Percentiles rank a stretch among this genome's conserved stretches.
Conservation (phyloP, 805 yeast species). For the Candida krabiensis region DNA sequence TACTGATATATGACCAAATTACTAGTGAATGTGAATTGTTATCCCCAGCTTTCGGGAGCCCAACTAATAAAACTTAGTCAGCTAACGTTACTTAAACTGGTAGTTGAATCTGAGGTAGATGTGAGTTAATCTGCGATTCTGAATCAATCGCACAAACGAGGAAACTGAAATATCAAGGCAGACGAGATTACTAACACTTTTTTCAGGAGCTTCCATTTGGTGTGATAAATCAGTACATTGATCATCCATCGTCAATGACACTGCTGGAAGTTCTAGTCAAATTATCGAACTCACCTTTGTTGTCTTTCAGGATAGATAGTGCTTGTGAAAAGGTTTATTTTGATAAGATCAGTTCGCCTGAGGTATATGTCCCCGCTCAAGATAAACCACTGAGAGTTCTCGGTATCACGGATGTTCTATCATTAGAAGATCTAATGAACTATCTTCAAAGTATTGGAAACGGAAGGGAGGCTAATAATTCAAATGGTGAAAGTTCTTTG, state of each 20-base stretch:
- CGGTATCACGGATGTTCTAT: neutral
- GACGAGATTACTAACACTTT: no score
- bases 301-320: slow-evolving; percentile 21
- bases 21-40: no score
- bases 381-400: slow-evolving; percentile 16
- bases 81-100: no score
- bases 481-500: no score
- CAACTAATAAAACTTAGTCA: no score
- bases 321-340: slow-evolving; percentile 5
- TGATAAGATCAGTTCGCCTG: slow-evolving; percentile 14
- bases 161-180: neutral
- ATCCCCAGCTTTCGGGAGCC: no score
- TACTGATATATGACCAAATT: no score
- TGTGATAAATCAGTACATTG: neutral
- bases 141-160: no score
- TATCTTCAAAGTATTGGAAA: neutral
- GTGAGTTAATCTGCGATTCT: no score
- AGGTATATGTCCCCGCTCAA: slow-evolving; percentile 17
- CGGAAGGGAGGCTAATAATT: no score
- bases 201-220: slow-evolving; percentile 14
- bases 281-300: slow-evolving; percentile 13
- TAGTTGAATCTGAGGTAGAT: no score
- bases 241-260: neutral
- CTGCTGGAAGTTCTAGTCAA: slow-evolving; percentile 10
- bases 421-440: slow-evolving; percentile 6